Percentiles rank a stretch among this genome's conserved stretches.
phyloP scores from a whole-genome alignment of 2,329 filamentous ascomycete species.

The Aspergillus awamori region DNA sequence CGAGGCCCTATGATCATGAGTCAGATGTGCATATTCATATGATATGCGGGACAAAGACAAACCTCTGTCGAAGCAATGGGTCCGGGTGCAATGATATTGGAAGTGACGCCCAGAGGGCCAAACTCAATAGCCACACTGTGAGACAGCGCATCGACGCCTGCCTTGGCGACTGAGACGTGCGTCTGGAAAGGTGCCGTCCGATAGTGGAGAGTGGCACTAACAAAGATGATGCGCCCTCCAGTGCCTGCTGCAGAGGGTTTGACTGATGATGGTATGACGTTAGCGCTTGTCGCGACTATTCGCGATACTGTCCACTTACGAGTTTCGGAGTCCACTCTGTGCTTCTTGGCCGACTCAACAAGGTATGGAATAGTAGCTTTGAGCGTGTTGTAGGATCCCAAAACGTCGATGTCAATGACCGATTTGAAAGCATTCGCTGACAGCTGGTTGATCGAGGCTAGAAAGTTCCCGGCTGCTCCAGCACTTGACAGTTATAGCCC shows the following conservation, averaged over 20 bases:
- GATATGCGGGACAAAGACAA: not conserved
- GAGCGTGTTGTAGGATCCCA: conserved; percentile 92
- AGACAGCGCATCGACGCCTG: conserved; percentile 83
- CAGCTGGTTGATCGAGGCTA: conserved; percentile 79
- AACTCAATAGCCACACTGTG: conserved; percentile 83
- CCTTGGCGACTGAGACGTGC: conserved; percentile 90
- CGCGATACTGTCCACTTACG: conserved; percentile 33
- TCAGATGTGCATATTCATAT: not conserved
- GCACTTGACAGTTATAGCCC: conserved; percentile 58
- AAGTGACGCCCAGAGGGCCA: conserved; percentile 81
- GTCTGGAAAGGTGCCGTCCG: conserved; percentile 81
- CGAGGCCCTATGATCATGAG: conserved; percentile 58
- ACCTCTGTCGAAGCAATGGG: conserved; percentile 80
- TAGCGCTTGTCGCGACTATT: conserved; percentile 6
- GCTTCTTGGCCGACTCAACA: conserved; percentile 68
- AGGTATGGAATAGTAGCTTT: conserved; percentile 89
- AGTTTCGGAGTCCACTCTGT: conserved; percentile 62
- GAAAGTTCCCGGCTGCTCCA: conserved; percentile 93
- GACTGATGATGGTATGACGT: conserved; percentile 21
- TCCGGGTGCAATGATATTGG: conserved; percentile 86
- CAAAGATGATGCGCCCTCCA: conserved; percentile 83
- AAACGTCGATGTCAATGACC: conserved; percentile 93
- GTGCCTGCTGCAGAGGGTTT: conserved; percentile 55
- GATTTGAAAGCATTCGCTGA: conserved; percentile 89
- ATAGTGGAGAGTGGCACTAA: conserved; percentile 91